Evolutionary conservation across 2,329 filamentous ascomycete genomes (phyloP).

Genomic region (Sporothrix inflata): DNA sequence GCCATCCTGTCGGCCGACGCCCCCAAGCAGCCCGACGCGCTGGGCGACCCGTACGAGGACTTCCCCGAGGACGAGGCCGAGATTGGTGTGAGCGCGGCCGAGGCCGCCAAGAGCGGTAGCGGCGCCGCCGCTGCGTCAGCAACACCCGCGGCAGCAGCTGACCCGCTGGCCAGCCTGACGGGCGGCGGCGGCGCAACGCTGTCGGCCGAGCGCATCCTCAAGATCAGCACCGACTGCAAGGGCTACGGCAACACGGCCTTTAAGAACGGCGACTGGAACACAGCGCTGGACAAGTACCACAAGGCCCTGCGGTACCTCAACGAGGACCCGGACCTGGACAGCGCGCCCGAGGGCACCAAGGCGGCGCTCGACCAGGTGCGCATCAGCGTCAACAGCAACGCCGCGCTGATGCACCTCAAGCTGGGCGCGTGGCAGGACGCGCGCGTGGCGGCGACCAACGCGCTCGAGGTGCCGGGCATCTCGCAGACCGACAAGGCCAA

Average conservation of each 20-base stretch:
- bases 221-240: conserved; percentile 85
- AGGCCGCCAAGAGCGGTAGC: conserved; percentile 48
- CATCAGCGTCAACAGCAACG: conserved; percentile 86
- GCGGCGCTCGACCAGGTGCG: conserved; percentile 72
- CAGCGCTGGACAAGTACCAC: conserved; percentile 88
- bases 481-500: conserved; percentile 83
- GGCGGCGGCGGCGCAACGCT: conserved; percentile 50
- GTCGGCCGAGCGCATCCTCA: conserved; percentile 68
- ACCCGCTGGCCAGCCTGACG: conserved; percentile 30
- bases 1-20: conserved; percentile 63
- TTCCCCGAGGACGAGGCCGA: conserved; percentile 80
- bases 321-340: conserved; percentile 76
- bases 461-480: conserved; percentile 67
- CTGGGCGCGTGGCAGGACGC: conserved; percentile 72
- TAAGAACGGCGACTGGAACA: conserved; percentile 71
- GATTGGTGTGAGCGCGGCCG: conserved; percentile 55
- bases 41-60: conserved; percentile 92
- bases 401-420: conserved; percentile 84
- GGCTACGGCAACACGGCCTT: conserved; percentile 91
- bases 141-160: neutral
- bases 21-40: conserved; percentile 71
- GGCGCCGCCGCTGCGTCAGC: neutral
- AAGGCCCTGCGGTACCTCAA: conserved; percentile 90
- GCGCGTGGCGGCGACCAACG: conserved; percentile 69
- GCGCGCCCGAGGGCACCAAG: conserved; percentile 70